Base-by-base conservation (phyloP, 2,329 filamentous ascomycete species). In the Aureobasidium sp. region DNA sequence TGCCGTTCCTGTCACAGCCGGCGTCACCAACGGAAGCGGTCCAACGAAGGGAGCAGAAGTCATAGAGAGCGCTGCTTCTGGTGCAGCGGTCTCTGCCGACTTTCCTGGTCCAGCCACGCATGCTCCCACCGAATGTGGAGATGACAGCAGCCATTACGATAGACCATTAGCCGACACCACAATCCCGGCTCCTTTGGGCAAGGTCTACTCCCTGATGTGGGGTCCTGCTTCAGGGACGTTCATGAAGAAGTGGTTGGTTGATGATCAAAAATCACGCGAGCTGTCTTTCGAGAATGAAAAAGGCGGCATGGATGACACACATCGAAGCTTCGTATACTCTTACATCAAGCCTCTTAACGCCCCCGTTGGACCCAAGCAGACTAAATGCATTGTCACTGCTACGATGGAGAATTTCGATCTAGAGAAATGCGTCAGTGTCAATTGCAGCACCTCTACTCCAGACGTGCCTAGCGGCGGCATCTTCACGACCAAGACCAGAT, bases 381-480 rank as follows among this genome's bases (percentile, higher is more conserved):
- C 93, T 11, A 96, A 95, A 65, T 98, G 93, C 68, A 85, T 94
- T 55, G 90, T 89, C 45, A 86, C 82, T 1, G 90, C 95, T 69
- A 86, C 79, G 4, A 66, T 98, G n/a, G 90, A 97, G 56, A 76
- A 79, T 40, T 75, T 94, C 25, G 91, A 98, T 66, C 75, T 94
- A 14, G 91, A 97, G 53, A 95, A 90, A 66, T 81, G 87, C 2
- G 81, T 95, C 54, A 87, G 85, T 49, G 77, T 98, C n/a, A 82
- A 83, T 2, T 83, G 89, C 54, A 84, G 82, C 25, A 96, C 90
- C 0, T 86, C 91, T 63, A 98, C 86, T 12, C 93, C 93, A 0
- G 94, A 98, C 66, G 93, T 98, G 2, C 93, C 93, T 0, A 95
- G 84, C 65, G 93, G 93, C 29, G 95, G 90, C 64, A 80, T 95